These are phyloP conservation scores for Mortierella sp. DNA, from an alignment of 371 early-diverging fungal species.

Conservation along the genomic window DNA sequence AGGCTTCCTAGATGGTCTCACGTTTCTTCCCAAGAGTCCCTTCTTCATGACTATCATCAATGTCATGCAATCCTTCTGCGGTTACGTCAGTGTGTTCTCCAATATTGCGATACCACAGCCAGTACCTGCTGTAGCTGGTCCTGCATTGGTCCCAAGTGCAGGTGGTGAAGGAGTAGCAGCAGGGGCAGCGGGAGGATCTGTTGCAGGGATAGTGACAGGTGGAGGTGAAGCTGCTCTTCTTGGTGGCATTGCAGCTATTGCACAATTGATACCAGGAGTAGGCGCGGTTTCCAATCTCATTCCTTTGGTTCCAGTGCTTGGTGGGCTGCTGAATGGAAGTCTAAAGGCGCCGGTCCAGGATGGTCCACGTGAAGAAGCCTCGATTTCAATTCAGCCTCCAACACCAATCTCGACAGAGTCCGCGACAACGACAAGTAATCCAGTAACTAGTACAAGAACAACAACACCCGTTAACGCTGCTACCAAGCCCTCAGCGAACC, in stretches of 20 bases:
- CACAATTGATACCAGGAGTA: not conserved
- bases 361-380: too few relatives aligned
- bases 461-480: too few relatives aligned
- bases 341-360: too few relatives aligned
- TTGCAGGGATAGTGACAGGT: too few relatives aligned
- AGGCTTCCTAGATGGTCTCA: conserved; percentile 2
- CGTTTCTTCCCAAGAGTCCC: not conserved
- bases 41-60: not conserved
- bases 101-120: not conserved
- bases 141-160: not conserved
- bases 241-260: conserved; percentile 2
- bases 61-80: conserved; percentile 1
- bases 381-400: too few relatives aligned
- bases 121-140: not conserved
- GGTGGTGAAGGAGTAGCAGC: too few relatives aligned
- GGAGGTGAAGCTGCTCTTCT: not conserved
- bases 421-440: too few relatives aligned
- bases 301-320: not conserved
- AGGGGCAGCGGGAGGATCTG: too few relatives aligned
- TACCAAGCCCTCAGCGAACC: not conserved
- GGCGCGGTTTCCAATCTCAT: not conserved
- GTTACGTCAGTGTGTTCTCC: not conserved
- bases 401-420: too few relatives aligned
- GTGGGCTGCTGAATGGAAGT: not conserved
- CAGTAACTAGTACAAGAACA: too few relatives aligned